phyloP scores from a whole-genome alignment of 2,329 filamentous ascomycete genomes.

The Arthrobotrys sphaeroides region DNA sequence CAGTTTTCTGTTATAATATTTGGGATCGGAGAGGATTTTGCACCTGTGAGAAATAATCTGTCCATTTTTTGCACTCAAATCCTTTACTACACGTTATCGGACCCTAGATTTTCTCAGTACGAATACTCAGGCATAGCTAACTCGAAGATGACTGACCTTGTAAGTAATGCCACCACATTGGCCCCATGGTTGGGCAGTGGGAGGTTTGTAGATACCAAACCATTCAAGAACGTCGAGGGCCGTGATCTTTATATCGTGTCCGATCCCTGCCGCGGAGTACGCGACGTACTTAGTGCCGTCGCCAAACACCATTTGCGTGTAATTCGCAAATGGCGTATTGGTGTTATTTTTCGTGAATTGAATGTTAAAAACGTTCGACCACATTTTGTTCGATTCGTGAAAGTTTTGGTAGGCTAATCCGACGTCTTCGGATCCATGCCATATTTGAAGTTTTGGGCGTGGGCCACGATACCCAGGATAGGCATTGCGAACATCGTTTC shows the following conservation, averaged over 20 bases:
- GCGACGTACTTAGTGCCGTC: slow-evolving; percentile 60
- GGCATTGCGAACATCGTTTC: slow-evolving; percentile 59
- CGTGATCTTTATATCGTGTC: slow-evolving; percentile 33
- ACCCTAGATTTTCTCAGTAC: background rate
- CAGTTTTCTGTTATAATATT: too few species aligned
- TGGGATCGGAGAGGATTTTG: too few species aligned
- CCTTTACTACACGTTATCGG: background rate
- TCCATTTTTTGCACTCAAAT: background rate
- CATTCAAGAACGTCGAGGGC: slow-evolving; percentile 27
- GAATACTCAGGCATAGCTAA: background rate
- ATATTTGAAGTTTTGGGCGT: slow-evolving; percentile 60
- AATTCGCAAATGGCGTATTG: slow-evolving; percentile 57
- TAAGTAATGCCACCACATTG: slow-evolving; percentile 29
- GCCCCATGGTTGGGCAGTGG: background rate
- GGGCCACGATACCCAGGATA: slow-evolving; percentile 60
- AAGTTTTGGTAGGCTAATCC: slow-evolving; percentile 58
- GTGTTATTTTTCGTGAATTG: slow-evolving; percentile 57
- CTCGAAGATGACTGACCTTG: background rate
- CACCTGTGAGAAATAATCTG: background rate
- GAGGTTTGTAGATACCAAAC: slow-evolving; percentile 43
- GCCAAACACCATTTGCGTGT: slow-evolving; percentile 60
- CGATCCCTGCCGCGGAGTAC: slow-evolving; percentile 57
- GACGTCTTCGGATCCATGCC: slow-evolving; percentile 60
- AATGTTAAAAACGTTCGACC: slow-evolving; percentile 51
- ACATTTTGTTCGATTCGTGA: slow-evolving; percentile 58